Evolutionary conservation across 1,139 yeast genomes (phyloP).

Genomic region (Kodamaea sp.): DNA sequence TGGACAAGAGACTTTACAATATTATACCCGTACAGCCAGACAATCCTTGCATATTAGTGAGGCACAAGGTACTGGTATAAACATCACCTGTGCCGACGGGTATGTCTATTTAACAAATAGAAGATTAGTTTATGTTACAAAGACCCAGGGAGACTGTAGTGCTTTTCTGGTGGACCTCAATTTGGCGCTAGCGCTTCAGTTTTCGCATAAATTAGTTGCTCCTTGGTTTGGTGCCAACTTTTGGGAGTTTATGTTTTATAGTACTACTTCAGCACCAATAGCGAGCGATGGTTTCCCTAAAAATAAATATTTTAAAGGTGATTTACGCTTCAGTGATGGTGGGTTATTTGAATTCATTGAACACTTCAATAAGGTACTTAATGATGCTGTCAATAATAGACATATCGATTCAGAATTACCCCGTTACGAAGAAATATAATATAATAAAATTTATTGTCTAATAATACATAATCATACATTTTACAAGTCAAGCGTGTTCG

Average conservation of each 20-base stretch:
- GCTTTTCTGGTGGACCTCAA: constrained; percentile 33
- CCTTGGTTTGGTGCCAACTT: constrained; percentile 58
- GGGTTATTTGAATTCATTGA: constrained; percentile 39
- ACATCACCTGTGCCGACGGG: constrained; percentile 32
- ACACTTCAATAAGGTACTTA: constrained; percentile 24
- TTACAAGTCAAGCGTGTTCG: constrained; percentile 1
- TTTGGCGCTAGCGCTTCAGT: constrained; percentile 16
- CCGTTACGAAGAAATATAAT: constrained; percentile 20
- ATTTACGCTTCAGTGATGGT: constrained; percentile 44
- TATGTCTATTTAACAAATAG: constrained; percentile 35
- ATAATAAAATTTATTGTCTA: background rate
- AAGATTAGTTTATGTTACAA: constrained; percentile 36
- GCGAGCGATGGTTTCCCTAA: constrained; percentile 46
- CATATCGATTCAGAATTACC: constrained; percentile 48
- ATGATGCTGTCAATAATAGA: constrained; percentile 16
- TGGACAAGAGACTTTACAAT: constrained; percentile 14
- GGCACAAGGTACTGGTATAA: constrained; percentile 15
- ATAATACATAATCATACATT: constrained; percentile 1
- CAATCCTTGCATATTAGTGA: constrained; percentile 14
- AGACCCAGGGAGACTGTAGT: constrained; percentile 35
- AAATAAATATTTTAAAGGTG: constrained; percentile 36
- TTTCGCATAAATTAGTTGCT: constrained; percentile 38
- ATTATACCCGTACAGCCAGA: constrained; percentile 21
- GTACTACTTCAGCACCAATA: constrained; percentile 23
- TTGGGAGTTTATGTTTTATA: constrained; percentile 43